phyloP scores from a whole-genome alignment of 805 yeast species.

The Teunomyces funiuensis region DNA sequence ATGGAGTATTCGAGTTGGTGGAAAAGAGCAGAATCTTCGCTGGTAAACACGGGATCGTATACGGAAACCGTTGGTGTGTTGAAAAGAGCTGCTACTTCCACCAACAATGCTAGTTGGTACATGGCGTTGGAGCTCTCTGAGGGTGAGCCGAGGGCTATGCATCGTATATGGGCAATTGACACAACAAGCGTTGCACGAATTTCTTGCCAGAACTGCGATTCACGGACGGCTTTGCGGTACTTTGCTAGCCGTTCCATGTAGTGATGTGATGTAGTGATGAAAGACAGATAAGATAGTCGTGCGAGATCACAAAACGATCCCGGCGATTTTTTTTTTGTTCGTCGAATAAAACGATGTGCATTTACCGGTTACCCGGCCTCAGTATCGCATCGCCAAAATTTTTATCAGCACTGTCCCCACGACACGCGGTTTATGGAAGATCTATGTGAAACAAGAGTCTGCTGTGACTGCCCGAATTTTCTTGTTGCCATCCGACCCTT shows the following conservation, averaged over 20 bases:
- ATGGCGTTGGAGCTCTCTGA: conserved; percentile 56
- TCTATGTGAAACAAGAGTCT: conserved; percentile 4
- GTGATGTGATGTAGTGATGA: neutral
- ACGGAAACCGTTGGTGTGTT: conserved; percentile 37
- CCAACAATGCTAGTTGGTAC: conserved; percentile 63
- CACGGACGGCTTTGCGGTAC: conserved; percentile 1
- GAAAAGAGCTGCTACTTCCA: conserved; percentile 34
- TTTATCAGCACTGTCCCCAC: conserved; percentile 1
- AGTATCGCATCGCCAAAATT: neutral
- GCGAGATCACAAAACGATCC: too few species aligned
- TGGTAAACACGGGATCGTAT: conserved; percentile 65
- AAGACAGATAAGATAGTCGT: neutral
- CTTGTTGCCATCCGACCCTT: neutral
- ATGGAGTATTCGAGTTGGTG: conserved; percentile 13
- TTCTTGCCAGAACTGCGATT: conserved; percentile 1
- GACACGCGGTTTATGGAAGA: conserved; percentile 1
- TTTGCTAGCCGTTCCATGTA: neutral
- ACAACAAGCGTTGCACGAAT: neutral
- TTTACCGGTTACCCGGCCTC: neutral
- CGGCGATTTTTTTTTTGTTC: too few species aligned
- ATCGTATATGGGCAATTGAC: conserved; percentile 42
- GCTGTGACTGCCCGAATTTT: neutral
- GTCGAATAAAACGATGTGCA: neutral
- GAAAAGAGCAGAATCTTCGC: conserved; percentile 40
- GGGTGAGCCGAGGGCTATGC: conserved; percentile 74